Percentiles rank a stretch among this genome's conserved stretches.
Conservation (phyloP, 2,329 filamentous ascomycete genomes). For the Tolypocladium album region DNA sequence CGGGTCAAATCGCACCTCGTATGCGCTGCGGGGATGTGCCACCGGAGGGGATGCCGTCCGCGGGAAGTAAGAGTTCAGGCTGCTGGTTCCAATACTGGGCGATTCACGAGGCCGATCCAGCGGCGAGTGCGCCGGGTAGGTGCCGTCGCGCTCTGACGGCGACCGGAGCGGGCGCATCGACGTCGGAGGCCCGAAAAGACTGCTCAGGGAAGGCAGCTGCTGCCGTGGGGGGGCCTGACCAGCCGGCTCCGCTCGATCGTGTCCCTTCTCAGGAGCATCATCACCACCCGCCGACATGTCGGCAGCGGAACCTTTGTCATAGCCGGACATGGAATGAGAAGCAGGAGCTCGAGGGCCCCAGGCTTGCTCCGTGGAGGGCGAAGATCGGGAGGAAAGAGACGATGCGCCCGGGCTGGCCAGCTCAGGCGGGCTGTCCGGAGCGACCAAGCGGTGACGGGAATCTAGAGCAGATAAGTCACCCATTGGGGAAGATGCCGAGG, state of each 20-base stretch:
- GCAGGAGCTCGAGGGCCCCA: constrained; percentile 29
- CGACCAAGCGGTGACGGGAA: constrained; percentile 36
- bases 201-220: constrained; percentile 46
- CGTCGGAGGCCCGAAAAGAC: constrained; percentile 40
- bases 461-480: constrained; percentile 41
- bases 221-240: constrained; percentile 24
- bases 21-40: constrained; percentile 33
- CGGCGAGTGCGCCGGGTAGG: constrained; percentile 32
- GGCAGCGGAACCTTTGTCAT: constrained; percentile 36
- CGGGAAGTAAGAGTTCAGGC: constrained; percentile 38
- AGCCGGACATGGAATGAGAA: constrained; percentile 47
- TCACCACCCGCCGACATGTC: constrained; percentile 31
- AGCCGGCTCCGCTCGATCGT: constrained; percentile 22
- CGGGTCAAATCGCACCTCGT: constrained; percentile 33
- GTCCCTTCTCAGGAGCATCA: constrained; percentile 21
- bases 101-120: constrained; percentile 34
- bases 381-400: constrained; percentile 33
- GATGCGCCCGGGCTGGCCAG: constrained; percentile 40
- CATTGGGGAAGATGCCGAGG: constrained; percentile 33
- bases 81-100: constrained; percentile 24
- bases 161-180: constrained; percentile 32
- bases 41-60: constrained; percentile 22
- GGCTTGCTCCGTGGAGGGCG: constrained; percentile 30
- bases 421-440: constrained; percentile 44
- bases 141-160: constrained; percentile 33